Evolutionary conservation across 2,329 filamentous ascomycete genomes (phyloP), one percentile per base, ranked within the genome.

Genomic region (Hypocrella siamensis): DNA sequence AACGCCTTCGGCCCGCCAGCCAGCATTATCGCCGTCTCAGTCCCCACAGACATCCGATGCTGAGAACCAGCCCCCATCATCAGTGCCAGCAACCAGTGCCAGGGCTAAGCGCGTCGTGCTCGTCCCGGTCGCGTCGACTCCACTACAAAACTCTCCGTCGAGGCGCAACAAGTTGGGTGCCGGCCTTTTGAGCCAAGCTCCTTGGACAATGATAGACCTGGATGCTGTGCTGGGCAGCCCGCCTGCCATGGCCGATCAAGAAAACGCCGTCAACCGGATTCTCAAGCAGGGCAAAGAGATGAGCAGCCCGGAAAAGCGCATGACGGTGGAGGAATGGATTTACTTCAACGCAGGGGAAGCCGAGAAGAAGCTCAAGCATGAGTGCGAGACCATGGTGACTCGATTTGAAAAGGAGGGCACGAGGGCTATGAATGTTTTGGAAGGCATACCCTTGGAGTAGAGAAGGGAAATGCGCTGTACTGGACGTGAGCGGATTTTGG

Each of bases 251-350:
- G 44, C 56, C 10, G 61, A 66, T 27, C 66, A 67, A 45, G 66
- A 76, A 41, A 74, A 70, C 34, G 53, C 56, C 0, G 58, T 60
- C 2, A 58, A 58, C 14, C 53, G 57, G 8, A 57, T 72, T 17
- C 49, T 77, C 12, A 62, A 60, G 34, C 60, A 65, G 25, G 73
- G 70, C 10, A 63, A 63, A 1, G 69, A 69, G 11, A 56, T 98
- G 32, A 78, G 70, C 3, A 79, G 68, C 32, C 70, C 75, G 0
- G 90, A 96, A 59, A 85, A 79, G 60, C 63, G 68, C 24, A 93
- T 98, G 86, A 88, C 76, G 5, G 83, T 96, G 0, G 84, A 93
- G 52, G 76, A 94, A 53, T 98, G 88, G 84, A 79, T 98, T 25
- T 63, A 75, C 35, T 70, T 77, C 54, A 86, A 90, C 42, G 90